Conservation (phyloP, 805 yeast species). For the Metschnikowia similis region DNA sequence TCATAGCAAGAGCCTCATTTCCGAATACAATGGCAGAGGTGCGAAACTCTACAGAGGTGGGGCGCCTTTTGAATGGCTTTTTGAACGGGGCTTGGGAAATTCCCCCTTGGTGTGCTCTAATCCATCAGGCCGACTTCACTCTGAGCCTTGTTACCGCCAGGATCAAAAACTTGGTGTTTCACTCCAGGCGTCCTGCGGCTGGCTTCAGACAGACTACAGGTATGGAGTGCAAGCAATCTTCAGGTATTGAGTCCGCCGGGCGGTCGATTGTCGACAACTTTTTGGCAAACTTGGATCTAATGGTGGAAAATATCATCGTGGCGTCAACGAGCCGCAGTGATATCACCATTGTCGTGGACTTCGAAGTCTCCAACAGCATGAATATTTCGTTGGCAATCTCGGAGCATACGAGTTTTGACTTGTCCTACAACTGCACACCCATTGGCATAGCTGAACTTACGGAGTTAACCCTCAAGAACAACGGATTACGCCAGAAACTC, state of each 20-base stretch:
- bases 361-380: slow-evolving; percentile 33
- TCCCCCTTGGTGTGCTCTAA: neutral
- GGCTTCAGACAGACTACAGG: no score
- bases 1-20: neutral
- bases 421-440: slow-evolving; percentile 28
- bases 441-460: slow-evolving; percentile 29
- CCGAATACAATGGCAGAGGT: neutral
- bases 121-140: neutral
- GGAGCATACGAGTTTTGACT: slow-evolving; percentile 21
- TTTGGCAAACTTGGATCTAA: neutral
- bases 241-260: neutral
- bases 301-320: slow-evolving; percentile 17
- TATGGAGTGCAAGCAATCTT: neutral
- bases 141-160: neutral
- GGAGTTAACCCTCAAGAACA: slow-evolving; percentile 19
- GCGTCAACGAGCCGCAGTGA: slow-evolving; percentile 22
- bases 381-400: slow-evolving; percentile 21
- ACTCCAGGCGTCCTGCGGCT: neutral
- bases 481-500: slow-evolving; percentile 15
- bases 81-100: neutral
- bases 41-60: neutral
- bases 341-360: slow-evolving; percentile 25
- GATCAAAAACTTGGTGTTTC: neutral
- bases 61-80: neutral
- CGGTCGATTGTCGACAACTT: neutral